Evolutionary conservation across 768 basidiomycete genomes (phyloP).

Genomic region (Calocybe indica): DNA sequence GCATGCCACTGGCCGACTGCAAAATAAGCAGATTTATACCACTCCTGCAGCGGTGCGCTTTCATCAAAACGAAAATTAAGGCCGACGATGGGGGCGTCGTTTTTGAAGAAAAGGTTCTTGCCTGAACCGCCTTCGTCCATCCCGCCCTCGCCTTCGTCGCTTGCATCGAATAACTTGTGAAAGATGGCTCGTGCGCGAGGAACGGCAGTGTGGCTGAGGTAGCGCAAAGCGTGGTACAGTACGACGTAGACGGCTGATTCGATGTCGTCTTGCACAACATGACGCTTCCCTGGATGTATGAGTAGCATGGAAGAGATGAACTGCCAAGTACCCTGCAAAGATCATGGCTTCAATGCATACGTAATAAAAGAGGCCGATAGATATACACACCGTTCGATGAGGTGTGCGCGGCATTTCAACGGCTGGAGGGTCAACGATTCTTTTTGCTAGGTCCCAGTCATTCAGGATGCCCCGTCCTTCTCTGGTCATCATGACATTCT

Average conservation of each 20-base stretch:
- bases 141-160: background rate
- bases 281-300: slow-evolving; percentile 8
- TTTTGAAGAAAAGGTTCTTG: background rate
- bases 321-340: slow-evolving; percentile 24
- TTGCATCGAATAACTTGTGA: background rate
- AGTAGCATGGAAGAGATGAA: slow-evolving; percentile 22
- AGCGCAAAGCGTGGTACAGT: slow-evolving; percentile 9
- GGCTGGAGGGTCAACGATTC: background rate
- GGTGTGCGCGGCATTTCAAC: background rate
- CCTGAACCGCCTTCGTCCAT: background rate
- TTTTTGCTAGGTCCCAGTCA: background rate
- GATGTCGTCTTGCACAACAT: slow-evolving; percentile 21
- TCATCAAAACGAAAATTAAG: background rate
- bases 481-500: background rate
- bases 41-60: too few relatives aligned
- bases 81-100: background rate
- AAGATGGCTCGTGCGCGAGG: background rate
- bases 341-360: background rate
- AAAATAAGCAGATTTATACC: too few relatives aligned
- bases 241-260: slow-evolving; percentile 24
- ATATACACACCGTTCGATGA: slow-evolving; percentile 11
- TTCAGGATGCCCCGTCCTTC: background rate
- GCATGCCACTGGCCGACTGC: too few relatives aligned
- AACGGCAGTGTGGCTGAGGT: slow-evolving; percentile 5
- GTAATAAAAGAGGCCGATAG: background rate